Conservation (phyloP, 306 rosid species). For the Ceratonia siliqua region DNA sequence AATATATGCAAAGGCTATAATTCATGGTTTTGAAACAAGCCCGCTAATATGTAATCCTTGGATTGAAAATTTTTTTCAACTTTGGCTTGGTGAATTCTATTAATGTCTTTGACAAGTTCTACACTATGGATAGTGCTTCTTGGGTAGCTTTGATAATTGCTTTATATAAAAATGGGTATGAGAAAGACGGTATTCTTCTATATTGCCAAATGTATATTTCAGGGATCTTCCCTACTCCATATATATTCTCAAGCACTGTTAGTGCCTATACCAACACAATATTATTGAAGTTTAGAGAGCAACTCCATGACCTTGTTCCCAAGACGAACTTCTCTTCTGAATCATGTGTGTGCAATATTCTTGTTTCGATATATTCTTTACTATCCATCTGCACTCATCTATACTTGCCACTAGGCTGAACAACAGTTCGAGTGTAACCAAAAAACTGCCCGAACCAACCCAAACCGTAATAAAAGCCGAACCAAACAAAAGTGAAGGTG, state of each 20-base stretch:
- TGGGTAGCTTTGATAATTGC: slow-evolving; percentile 86
- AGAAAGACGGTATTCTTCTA: slow-evolving; percentile 61
- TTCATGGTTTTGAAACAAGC: slow-evolving; percentile 55
- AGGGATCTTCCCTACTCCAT: slow-evolving; percentile 68
- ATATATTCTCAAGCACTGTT: slow-evolving; percentile 65
- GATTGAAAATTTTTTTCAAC: slow-evolving; percentile 66
- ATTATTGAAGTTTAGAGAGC: slow-evolving; percentile 53
- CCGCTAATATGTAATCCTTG: slow-evolving; percentile 55
- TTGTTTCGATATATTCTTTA: slow-evolving; percentile 68
- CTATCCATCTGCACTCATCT: too few species aligned
- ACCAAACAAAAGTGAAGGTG: too few species aligned
- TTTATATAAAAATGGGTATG: slow-evolving; percentile 63
- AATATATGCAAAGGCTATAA: slow-evolving; percentile 60
- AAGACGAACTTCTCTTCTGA: slow-evolving; percentile 71
- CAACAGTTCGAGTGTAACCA: too few species aligned
- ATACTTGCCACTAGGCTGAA: too few species aligned
- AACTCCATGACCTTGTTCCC: slow-evolving; percentile 67
- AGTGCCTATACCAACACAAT: slow-evolving; percentile 69
- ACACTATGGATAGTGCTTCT: slow-evolving; percentile 62
- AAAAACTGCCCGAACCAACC: too few species aligned
- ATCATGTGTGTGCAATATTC: slow-evolving; percentile 80
- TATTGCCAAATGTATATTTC: slow-evolving; percentile 62
- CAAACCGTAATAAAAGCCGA: too few species aligned
- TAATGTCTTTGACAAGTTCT: slow-evolving; percentile 50
- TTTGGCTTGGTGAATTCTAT: slow-evolving; percentile 53